Percentiles rank a stretch among this genome's conserved stretches.
These are phyloP conservation scores for Mrakia frigida DNA, from an alignment of 768 basidiomycete genomes.

Conservation along the genomic window DNA sequence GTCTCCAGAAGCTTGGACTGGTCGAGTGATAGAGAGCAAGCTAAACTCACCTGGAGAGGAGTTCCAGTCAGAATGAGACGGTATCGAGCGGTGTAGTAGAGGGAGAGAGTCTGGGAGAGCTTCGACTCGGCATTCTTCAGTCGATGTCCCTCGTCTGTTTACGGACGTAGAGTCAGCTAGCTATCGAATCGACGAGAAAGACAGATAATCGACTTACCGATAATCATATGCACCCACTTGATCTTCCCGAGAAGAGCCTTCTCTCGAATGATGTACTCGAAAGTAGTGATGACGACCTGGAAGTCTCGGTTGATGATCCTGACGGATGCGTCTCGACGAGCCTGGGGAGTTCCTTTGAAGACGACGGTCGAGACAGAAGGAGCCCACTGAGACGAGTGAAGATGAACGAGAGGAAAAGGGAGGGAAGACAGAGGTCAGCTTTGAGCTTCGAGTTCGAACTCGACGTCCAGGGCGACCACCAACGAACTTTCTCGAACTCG, in stretches of 20 bases:
- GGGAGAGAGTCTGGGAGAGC: constrained; percentile 79
- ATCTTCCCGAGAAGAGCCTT: constrained; percentile 81
- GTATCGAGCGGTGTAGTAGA: constrained; percentile 88
- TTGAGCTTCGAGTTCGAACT: no score
- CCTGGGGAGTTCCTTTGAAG: constrained; percentile 85
- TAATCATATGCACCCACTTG: constrained; percentile 97
- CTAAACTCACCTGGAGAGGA: constrained; percentile 59
- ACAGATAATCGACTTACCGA: constrained; percentile 40
- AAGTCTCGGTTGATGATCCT: constrained; percentile 70
- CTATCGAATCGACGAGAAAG: neutral
- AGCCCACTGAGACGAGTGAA: constrained; percentile 56
- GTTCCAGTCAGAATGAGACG: constrained; percentile 94
- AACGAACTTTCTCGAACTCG: constrained; percentile 69
- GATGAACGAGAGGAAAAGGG: no score
- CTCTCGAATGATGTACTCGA: constrained; percentile 97
- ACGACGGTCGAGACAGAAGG: constrained; percentile 70
- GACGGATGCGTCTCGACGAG: constrained; percentile 68
- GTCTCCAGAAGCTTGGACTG: neutral
- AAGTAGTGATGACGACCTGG: constrained; percentile 89
- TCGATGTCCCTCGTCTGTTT: constrained; percentile 81
- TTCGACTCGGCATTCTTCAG: constrained; percentile 95
- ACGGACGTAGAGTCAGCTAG: neutral
- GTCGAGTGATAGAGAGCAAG: constrained; percentile 8
- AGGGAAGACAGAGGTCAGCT: no score
- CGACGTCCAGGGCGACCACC: no score